Conservation (phyloP, 768 basidiomycete genomes). For the Tulasnella calospora region DNA sequence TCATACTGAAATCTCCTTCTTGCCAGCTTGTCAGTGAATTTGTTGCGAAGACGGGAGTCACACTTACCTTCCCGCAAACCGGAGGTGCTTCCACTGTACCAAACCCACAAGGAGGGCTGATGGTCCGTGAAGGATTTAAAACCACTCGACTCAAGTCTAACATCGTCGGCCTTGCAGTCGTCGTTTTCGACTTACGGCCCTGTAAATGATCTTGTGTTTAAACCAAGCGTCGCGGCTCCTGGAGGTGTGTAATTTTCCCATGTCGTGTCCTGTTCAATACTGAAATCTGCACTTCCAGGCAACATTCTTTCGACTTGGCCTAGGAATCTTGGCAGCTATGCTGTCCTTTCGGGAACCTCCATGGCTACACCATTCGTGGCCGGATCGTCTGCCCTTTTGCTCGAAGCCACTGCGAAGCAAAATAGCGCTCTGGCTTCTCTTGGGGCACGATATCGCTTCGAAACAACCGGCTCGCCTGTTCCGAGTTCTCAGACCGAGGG, state of each 20-base stretch:
- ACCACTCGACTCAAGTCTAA: not conserved
- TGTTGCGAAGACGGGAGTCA: not conserved
- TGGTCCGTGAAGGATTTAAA: constrained; percentile 9
- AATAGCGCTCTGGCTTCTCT: not conserved
- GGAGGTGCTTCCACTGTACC: not conserved
- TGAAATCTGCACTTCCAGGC: not conserved
- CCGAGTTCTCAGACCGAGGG: constrained; percentile 24
- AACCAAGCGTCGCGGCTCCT: constrained; percentile 34
- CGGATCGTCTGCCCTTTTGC: constrained; percentile 29
- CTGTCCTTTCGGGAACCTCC: constrained; percentile 27
- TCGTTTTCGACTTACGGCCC: constrained; percentile 37
- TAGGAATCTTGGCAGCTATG: constrained; percentile 23
- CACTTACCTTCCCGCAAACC: constrained; percentile 23
- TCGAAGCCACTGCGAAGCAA: constrained; percentile 24
- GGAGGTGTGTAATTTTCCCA: constrained; percentile 21
- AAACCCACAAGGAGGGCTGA: constrained; percentile 32
- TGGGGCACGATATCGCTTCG: constrained; percentile 20
- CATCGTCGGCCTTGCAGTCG: constrained; percentile 11
- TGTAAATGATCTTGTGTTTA: constrained; percentile 36
- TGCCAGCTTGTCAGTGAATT: constrained; percentile 10
- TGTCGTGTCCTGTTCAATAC: not conserved
- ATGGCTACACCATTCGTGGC: constrained; percentile 30
- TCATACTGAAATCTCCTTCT: not conserved
- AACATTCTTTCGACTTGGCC: constrained; percentile 31
- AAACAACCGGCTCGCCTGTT: constrained; percentile 30